These are phyloP conservation scores for Mycena galopus DNA, from an alignment of 768 basidiomycete species.

Conservation along the genomic window DNA sequence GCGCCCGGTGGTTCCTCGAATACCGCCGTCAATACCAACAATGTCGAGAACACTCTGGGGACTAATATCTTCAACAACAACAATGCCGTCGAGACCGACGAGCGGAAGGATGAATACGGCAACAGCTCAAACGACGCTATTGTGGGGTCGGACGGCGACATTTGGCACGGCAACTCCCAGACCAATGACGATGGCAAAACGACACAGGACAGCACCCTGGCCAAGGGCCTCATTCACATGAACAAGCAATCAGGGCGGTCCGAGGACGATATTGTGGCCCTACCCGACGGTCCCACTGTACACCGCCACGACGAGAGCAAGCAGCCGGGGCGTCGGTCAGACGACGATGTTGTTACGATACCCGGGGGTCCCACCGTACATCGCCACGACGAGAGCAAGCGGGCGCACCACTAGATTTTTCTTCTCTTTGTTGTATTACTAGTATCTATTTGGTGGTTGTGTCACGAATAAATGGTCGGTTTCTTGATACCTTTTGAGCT, in stretches of 20 bases:
- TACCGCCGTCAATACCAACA: no score
- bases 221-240: not conserved
- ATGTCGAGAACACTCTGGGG: no score
- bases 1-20: no score
- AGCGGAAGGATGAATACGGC: no score
- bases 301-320: no score
- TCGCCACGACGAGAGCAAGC: not conserved
- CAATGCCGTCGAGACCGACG: no score
- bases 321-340: no score
- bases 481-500: not conserved
- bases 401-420: constrained; percentile 11
- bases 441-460: not conserved
- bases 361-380: no score
- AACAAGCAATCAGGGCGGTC: not conserved
- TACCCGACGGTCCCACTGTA: no score
- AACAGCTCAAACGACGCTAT: not conserved
- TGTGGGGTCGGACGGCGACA: not conserved
- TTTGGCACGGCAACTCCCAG: not conserved
- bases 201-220: not conserved
- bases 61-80: no score
- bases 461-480: constrained; percentile 20
- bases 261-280: no score
- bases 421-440: constrained; percentile 15
- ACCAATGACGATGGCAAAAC: not conserved
- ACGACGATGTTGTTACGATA: no score